A percentile compares a stretch with the other conserved stretches of the same genome.
Conservation (phyloP, 1,284 basidiomycete species). For the Naganishia albida region DNA sequence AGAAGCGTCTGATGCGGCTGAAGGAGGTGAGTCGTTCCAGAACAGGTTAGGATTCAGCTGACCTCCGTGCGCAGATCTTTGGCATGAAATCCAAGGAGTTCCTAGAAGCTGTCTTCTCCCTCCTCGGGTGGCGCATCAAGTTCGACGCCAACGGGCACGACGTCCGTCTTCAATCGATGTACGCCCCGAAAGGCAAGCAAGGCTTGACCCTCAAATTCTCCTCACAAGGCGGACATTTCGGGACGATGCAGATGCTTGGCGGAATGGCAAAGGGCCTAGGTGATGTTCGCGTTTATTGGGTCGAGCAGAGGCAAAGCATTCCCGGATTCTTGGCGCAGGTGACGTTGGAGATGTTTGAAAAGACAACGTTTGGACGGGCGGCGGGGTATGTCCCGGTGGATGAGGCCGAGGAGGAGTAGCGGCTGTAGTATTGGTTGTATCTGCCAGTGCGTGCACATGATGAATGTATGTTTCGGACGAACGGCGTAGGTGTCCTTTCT, state of each 20-base stretch:
- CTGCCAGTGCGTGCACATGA: too few species aligned
- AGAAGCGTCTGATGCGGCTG: slow-evolving; percentile 56
- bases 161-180: slow-evolving; percentile 60
- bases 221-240: slow-evolving; percentile 56
- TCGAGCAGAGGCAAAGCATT: slow-evolving; percentile 56
- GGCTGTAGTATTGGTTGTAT: not conserved
- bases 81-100: slow-evolving; percentile 59
- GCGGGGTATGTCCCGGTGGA: slow-evolving; percentile 22
- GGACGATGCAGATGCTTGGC: slow-evolving; percentile 57
- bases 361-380: slow-evolving; percentile 44
- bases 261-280: slow-evolving; percentile 53
- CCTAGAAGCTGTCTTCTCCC: slow-evolving; percentile 58
- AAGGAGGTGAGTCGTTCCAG: slow-evolving; percentile 52
- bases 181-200: slow-evolving; percentile 57
- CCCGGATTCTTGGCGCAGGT: slow-evolving; percentile 59
- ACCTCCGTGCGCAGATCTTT: slow-evolving; percentile 47
- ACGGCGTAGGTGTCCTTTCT: too few species aligned
- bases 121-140: slow-evolving; percentile 60
- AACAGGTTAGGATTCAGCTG: not conserved
- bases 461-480: too few species aligned
- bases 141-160: slow-evolving; percentile 59
- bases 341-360: slow-evolving; percentile 57
- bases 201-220: slow-evolving; percentile 56
- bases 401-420: slow-evolving; percentile 17
- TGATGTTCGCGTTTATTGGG: slow-evolving; percentile 57